Evolutionary conservation across 371 early-diverging fungal species (phyloP).

Genomic region (Mortierella polycephala): DNA sequence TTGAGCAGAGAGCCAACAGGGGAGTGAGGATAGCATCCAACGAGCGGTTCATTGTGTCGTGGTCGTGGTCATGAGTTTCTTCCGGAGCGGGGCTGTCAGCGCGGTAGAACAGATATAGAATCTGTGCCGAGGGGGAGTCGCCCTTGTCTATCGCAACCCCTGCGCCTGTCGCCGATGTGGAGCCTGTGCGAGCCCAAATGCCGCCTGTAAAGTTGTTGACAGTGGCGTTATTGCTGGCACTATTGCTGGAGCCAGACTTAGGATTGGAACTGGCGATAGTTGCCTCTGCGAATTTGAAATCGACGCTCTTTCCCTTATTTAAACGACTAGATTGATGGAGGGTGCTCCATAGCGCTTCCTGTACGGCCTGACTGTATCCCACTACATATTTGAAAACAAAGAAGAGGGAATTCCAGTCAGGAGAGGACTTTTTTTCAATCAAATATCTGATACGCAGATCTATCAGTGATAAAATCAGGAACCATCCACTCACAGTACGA

Average conservation of each 20-base stretch:
- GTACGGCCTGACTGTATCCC: slow-evolving; percentile 13
- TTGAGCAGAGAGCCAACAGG: slow-evolving; percentile 21
- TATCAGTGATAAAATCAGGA: not conserved
- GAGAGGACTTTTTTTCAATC: not conserved
- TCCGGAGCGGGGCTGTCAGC: not conserved
- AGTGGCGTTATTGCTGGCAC: not conserved
- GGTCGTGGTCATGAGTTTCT: not conserved
- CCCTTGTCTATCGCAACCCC: not conserved
- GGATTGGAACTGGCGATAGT: no score
- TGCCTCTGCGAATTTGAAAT: no score
- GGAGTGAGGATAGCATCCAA: slow-evolving; percentile 5
- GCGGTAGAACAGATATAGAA: not conserved
- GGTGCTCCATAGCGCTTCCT: slow-evolving; percentile 14
- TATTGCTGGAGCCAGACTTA: not conserved
- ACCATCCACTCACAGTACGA: slow-evolving; percentile 20
- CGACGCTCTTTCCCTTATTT: not conserved
- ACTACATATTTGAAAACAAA: slow-evolving; percentile 1
- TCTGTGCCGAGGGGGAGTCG: not conserved
- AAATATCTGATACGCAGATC: no score
- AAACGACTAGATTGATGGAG: not conserved
- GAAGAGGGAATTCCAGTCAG: not conserved
- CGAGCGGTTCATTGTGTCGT: not conserved
- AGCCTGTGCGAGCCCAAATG: slow-evolving; percentile 9
- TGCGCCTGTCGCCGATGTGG: not conserved
- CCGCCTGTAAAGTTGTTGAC: slow-evolving; percentile 1